phyloP scores from a whole-genome alignment of 495 filamentous ascomycete species.

The Penicillium roqueforti region DNA sequence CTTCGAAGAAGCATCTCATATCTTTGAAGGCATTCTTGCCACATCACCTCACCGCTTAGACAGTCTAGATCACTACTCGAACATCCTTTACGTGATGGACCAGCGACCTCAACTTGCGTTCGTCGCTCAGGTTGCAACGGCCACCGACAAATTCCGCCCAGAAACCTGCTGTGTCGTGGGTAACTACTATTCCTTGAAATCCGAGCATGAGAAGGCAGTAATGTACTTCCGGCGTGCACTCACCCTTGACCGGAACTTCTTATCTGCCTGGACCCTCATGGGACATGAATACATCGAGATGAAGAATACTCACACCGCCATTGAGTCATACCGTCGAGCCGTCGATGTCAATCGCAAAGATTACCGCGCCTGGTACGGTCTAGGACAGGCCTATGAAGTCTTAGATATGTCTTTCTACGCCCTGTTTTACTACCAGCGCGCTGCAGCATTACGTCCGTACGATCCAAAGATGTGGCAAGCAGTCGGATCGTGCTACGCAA shows the following conservation, averaged over 20 bases:
- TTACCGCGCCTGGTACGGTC: slow-evolving; percentile 96
- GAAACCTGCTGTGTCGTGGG: slow-evolving; percentile 97
- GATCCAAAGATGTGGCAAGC: slow-evolving; percentile 99
- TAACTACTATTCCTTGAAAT: slow-evolving; percentile 93
- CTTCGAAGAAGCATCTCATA: slow-evolving; percentile 75
- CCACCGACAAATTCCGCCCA: slow-evolving; percentile 91
- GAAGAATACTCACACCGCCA: slow-evolving; percentile 98
- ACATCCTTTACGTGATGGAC: slow-evolving; percentile 92
- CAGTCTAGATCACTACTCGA: slow-evolving; percentile 88
- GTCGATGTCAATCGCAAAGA: slow-evolving; percentile 96
- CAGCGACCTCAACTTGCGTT: slow-evolving; percentile 84
- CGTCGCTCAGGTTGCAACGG: slow-evolving; percentile 81
- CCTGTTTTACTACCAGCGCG: slow-evolving; percentile 95
- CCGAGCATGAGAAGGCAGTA: slow-evolving; percentile 95
- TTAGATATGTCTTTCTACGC: slow-evolving; percentile 97
- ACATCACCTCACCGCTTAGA: slow-evolving; percentile 85
- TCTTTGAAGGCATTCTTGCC: slow-evolving; percentile 77
- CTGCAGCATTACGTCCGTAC: slow-evolving; percentile 82
- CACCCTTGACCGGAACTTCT: slow-evolving; percentile 86
- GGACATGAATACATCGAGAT: slow-evolving; percentile 98
- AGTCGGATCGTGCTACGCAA: slow-evolving; percentile 83
- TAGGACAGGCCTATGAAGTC: slow-evolving; percentile 96
- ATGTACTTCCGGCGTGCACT: slow-evolving; percentile 96
- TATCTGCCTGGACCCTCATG: slow-evolving; percentile 98
- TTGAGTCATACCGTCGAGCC: slow-evolving; percentile 92